phyloP scores from a whole-genome alignment of 352 stramenopile species.

The Globisporangium emineosum region DNA sequence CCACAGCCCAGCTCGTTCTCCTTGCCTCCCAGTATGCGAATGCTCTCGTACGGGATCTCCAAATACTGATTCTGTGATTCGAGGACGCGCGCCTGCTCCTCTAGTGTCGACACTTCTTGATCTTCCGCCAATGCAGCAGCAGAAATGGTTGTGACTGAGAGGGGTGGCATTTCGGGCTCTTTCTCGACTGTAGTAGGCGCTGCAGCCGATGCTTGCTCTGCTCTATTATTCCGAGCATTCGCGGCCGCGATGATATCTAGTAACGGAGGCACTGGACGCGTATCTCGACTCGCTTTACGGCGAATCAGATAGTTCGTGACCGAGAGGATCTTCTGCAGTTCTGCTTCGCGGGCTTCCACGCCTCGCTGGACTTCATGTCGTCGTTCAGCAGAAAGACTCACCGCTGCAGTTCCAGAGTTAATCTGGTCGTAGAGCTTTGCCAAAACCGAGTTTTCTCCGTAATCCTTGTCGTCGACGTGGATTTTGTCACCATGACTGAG shows the following conservation, averaged over 20 bases:
- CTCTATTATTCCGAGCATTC: slow-evolving; percentile 14
- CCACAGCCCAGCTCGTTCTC: slow-evolving; percentile 86
- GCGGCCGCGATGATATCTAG: slow-evolving; percentile 20
- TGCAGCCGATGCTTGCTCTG: slow-evolving; percentile 8
- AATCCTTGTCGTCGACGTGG: slow-evolving; percentile 80
- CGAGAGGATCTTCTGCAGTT: slow-evolving; percentile 80
- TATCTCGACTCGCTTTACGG: slow-evolving; percentile 48
- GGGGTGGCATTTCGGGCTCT: slow-evolving; percentile 33
- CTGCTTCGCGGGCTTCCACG: slow-evolving; percentile 79
- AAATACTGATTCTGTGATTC: slow-evolving; percentile 86
- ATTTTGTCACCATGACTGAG: slow-evolving; percentile 88
- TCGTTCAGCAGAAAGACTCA: slow-evolving; percentile 82
- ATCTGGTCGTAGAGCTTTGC: slow-evolving; percentile 83
- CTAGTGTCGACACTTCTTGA: slow-evolving; percentile 59
- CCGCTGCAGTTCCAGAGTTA: slow-evolving; percentile 74
- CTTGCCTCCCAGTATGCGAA: slow-evolving; percentile 81
- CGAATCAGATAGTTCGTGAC: slow-evolving; percentile 82
- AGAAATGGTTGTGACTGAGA: slow-evolving; percentile 30
- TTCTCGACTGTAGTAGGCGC: slow-evolving; percentile 24
- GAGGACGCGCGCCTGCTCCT: slow-evolving; percentile 80
- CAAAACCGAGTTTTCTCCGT: slow-evolving; percentile 75
- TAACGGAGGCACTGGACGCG: slow-evolving; percentile 16
- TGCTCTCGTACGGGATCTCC: slow-evolving; percentile 86
- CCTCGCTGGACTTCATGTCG: slow-evolving; percentile 85
- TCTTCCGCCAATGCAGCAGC: slow-evolving; percentile 39